Percentiles rank a stretch among this genome's conserved stretches.
phyloP scores from a whole-genome alignment of 2,329 filamentous ascomycete species.

The Paracoccidioides lutzii region DNA sequence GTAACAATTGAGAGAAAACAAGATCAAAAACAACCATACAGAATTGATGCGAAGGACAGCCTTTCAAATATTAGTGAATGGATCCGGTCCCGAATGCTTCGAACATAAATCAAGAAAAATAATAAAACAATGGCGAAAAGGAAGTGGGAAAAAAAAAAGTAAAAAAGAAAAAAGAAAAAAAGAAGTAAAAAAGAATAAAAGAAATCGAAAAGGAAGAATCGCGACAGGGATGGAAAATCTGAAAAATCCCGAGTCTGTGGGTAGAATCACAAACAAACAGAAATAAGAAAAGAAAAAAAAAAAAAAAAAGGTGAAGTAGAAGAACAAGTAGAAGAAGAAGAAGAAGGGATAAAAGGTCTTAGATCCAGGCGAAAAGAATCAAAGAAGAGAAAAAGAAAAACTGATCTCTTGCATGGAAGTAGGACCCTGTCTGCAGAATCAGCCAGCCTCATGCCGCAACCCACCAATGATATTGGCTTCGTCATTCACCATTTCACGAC shows the following conservation, averaged over 20 bases:
- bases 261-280: neutral
- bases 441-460: neutral
- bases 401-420: neutral
- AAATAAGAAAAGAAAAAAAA: neutral
- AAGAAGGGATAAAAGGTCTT: neutral
- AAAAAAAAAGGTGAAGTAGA: neutral
- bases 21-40: neutral
- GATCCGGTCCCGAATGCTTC: neutral
- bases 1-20: neutral
- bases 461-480: neutral
- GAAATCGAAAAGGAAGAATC: neutral
- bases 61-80: neutral
- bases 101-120: neutral
- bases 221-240: neutral
- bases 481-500: constrained; percentile 9
- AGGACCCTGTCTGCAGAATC: neutral
- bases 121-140: neutral
- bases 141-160: neutral
- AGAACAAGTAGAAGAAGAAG: neutral
- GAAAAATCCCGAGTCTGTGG: neutral
- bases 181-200: neutral
- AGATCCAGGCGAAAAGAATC: neutral
- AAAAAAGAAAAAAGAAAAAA: neutral
- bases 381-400: neutral
- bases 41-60: neutral